Evolutionary conservation across 2,329 filamentous ascomycete species (phyloP), one percentile per base, ranked within the genome.

Genomic region (Fusarium nodosum): DNA sequence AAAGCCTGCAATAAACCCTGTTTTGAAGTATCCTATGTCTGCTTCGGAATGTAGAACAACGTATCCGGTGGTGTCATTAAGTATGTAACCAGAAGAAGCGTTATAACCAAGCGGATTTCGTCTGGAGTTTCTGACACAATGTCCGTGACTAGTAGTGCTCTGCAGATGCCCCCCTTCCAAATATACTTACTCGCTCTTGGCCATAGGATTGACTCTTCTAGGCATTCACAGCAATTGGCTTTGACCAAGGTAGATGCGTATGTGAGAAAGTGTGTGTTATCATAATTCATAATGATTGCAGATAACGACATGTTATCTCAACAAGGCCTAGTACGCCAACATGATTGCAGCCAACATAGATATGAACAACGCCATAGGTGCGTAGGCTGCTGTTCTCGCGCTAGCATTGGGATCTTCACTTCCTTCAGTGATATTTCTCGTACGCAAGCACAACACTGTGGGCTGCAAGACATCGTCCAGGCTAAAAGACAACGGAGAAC

Each of bases 401-500:
- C 42, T 42, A 46, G 50, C 15, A 30, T 66, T 66, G 20, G 61
- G 63, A 24, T 55, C 41, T 20, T 66, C 33, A 15, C 55, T 66
- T 6, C 55, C 63, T 28, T 42, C 30, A 9, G 62, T 66, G 30
- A 66, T 44, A 34, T 66, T 66, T 28, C 61, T 66, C 15, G 63
- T 24, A 24, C 44, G 62, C 33, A 66, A 39, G 20, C 63, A 66
- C 20, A 66, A 47, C 24, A 66, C 28, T 12, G 61, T 45, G 3
- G 55, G 47, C 28, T 66, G 55, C 20, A 66, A 54, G 15, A 60
- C 30, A 60, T 60, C 55, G 18, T 11, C 22, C 10, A 16, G 12
- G 38, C 24, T 24, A 15, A 33, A 57, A n/a, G 15, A 24, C 15
- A 28, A 12, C 4, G 22, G 20, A 33, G 45, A 26, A 33, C 47